A percentile compares a stretch with the other conserved stretches of the same genome.
These are phyloP conservation scores for Amaranthus cruentus DNA, from an alignment of 148 eudicot genomes.

Conservation along the genomic window DNA sequence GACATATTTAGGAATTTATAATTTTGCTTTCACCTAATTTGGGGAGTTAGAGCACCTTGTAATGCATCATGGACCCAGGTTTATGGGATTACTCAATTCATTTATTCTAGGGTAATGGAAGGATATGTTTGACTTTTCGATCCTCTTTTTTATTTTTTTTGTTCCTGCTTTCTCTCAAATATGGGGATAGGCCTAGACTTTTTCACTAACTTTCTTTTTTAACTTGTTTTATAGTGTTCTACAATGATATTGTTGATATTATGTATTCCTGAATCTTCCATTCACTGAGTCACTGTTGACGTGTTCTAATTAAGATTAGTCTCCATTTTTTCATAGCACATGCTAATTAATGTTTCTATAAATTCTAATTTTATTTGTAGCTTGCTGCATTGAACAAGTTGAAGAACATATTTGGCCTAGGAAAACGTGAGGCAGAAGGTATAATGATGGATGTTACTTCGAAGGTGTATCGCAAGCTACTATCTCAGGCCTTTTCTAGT, in stretches of 20 bases:
- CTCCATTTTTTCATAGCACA: not conserved
- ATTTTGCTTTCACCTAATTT: not conserved
- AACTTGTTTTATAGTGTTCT: not conserved
- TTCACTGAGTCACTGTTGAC: not conserved
- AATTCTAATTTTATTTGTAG: constrained; percentile 30
- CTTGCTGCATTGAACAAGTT: constrained; percentile 77
- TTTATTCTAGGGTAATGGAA: not conserved
- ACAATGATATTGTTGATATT: not conserved
- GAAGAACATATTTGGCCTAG: constrained; percentile 89
- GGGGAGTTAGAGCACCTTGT: not conserved
- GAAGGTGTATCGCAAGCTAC: constrained; percentile 69
- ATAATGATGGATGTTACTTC: constrained; percentile 66
- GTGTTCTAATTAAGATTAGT: constrained; percentile 1
- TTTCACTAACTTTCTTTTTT: not conserved
- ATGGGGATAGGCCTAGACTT: not conserved
- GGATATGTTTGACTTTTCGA: not conserved
- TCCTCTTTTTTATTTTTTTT: not conserved
- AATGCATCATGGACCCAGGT: not conserved
- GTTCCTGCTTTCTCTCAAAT: not conserved
- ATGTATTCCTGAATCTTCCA: not conserved
- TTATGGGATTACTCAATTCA: not conserved
- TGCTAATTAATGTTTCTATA: constrained; percentile 3
- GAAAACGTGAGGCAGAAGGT: constrained; percentile 82
- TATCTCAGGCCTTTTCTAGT: constrained; percentile 66
- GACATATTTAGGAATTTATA: not conserved